Conservation (phyloP, 148 eudicot species). For the Cornus florida region DNA sequence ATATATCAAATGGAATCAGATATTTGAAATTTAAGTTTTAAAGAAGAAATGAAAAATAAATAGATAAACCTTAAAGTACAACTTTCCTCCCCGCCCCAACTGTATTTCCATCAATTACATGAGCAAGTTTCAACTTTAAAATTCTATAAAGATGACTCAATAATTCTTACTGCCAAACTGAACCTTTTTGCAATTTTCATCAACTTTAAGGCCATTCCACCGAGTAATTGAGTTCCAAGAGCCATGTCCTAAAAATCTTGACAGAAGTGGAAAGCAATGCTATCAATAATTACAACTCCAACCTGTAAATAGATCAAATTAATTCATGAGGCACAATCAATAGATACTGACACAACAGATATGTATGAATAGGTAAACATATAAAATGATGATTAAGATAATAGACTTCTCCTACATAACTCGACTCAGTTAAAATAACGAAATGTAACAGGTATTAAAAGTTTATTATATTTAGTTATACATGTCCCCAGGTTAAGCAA, state of each 20-base stretch:
- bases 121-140: neutral
- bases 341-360: neutral
- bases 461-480: neutral
- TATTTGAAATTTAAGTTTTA: neutral
- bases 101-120: neutral
- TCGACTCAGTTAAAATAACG: neutral
- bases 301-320: conserved; percentile 45
- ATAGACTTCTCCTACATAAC: neutral
- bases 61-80: neutral
- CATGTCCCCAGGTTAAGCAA: neutral
- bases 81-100: neutral
- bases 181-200: conserved; percentile 81
- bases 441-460: neutral
- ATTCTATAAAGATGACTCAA: neutral
- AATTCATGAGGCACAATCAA: neutral
- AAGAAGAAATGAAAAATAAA: neutral
- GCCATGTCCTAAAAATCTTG: conserved; percentile 96
- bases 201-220: conserved; percentile 72
- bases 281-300: conserved; percentile 79
- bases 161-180: conserved; percentile 72
- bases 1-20: neutral
- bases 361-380: neutral
- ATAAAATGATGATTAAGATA: neutral
- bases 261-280: conserved; percentile 90
- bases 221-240: conserved; percentile 75